Percentiles rank a stretch among this genome's conserved stretches.
These are phyloP conservation scores for Beauveria australis DNA, from an alignment of 2,329 filamentous ascomycete genomes.

Conservation along the genomic window DNA sequence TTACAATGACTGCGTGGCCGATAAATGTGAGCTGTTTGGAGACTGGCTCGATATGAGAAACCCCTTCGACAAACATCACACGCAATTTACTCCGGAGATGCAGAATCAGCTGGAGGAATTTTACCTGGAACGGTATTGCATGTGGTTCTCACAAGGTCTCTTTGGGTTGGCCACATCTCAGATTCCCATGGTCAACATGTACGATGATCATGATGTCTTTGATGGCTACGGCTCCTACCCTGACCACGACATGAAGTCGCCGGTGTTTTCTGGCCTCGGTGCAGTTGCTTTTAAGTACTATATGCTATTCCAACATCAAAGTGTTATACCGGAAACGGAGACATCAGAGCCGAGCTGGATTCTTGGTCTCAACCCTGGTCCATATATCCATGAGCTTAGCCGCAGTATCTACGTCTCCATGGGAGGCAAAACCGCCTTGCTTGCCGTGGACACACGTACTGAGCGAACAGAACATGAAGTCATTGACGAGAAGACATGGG, in stretches of 20 bases:
- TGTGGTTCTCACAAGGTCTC: constrained; percentile 94
- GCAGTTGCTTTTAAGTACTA: constrained; percentile 97
- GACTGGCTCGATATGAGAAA: constrained; percentile 81
- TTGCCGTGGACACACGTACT: constrained; percentile 86
- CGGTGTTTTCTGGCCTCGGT: constrained; percentile 83
- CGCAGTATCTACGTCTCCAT: constrained; percentile 80
- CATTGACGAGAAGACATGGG: constrained; percentile 71
- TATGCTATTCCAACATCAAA: constrained; percentile 97
- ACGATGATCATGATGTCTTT: constrained; percentile 89
- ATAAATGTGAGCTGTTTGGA: constrained; percentile 66
- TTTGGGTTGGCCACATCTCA: constrained; percentile 90
- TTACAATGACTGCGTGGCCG: constrained; percentile 81
- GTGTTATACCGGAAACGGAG: constrained; percentile 70
- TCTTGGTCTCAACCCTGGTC: constrained; percentile 68
- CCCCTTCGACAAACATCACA: constrained; percentile 67
- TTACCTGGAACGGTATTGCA: constrained; percentile 79
- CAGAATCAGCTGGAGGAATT: constrained; percentile 82
- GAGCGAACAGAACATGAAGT: constrained; percentile 81
- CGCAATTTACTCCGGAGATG: constrained; percentile 71
- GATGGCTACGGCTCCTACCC: constrained; percentile 92
- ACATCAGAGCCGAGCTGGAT: constrained; percentile 86
- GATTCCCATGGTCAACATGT: constrained; percentile 98
- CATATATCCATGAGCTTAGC: constrained; percentile 82
- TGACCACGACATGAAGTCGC: constrained; percentile 81
- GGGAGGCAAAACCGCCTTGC: constrained; percentile 68